These are phyloP conservation scores for Thuja plicata DNA, from an alignment of 83 land plant genomes.

Conservation along the genomic window DNA sequence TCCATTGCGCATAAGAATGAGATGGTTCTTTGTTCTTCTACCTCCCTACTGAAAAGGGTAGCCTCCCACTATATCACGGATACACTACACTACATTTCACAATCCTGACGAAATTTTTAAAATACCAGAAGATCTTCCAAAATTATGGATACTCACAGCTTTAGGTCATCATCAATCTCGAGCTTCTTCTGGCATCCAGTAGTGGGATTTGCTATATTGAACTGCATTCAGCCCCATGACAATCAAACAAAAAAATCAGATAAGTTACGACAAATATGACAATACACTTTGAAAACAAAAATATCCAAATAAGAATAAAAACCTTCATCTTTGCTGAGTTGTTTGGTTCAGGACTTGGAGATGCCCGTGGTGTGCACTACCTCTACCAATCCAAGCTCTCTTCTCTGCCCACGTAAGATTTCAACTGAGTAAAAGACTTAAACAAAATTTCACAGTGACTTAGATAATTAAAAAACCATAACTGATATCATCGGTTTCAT, in stretches of 20 bases:
- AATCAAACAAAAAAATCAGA: not conserved
- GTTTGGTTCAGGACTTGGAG: no score
- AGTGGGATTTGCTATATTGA: constrained; percentile 69
- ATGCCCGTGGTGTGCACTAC: no score
- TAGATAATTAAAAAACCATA: no score
- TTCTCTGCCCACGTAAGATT: no score
- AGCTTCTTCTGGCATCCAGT: constrained; percentile 77
- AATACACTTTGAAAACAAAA: not conserved
- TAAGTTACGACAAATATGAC: not conserved
- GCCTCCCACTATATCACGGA: no score
- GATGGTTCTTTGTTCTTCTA: no score
- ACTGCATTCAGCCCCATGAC: not conserved
- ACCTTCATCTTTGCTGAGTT: not conserved
- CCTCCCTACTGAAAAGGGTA: no score
- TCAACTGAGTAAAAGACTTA: no score
- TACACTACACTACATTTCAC: not conserved
- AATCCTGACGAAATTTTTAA: not conserved
- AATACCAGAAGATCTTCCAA: not conserved
- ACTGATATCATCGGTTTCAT: no score
- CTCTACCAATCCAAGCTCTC: no score
- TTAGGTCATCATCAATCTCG: constrained; percentile 65
- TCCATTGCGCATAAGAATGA: no score
- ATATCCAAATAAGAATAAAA: not conserved
- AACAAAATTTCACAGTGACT: no score
- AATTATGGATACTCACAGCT: constrained; percentile 38